phyloP scores from a whole-genome alignment of 805 yeast genomes.

The Zygosaccharomyces lentus region DNA sequence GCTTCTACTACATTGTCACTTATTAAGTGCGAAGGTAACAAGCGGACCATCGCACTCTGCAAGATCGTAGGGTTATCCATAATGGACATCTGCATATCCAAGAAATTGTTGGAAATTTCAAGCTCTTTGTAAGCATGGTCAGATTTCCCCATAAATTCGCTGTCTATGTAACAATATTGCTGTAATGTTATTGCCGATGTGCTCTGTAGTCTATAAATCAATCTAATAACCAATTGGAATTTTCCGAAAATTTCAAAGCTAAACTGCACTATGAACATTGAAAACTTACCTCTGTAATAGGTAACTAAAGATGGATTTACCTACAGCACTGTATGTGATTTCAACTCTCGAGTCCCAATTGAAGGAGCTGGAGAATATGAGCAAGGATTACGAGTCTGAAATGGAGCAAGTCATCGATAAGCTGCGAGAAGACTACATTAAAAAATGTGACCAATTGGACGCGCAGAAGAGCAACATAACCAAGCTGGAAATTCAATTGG shows the following conservation, averaged over 20 bases:
- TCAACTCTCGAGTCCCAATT: slow-evolving; percentile 16
- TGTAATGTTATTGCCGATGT: neutral
- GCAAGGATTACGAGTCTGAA: slow-evolving; percentile 23
- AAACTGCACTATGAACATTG: neutral
- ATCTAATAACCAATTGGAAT: neutral
- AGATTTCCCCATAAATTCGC: neutral
- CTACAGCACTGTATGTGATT: slow-evolving; percentile 13
- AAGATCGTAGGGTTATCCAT: slow-evolving; percentile 61
- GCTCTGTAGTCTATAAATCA: neutral
- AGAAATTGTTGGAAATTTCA: slow-evolving; percentile 20
- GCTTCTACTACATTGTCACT: slow-evolving; percentile 16
- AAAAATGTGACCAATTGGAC: slow-evolving; percentile 1
- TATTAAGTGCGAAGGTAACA: slow-evolving; percentile 11
- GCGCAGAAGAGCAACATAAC: slow-evolving; percentile 10
- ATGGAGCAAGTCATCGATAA: slow-evolving; percentile 18
- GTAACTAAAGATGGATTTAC: slow-evolving; percentile 6
- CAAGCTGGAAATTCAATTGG: slow-evolving; percentile 17
- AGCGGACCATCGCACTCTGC: slow-evolving; percentile 39
- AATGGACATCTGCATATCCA: slow-evolving; percentile 58
- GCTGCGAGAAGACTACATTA: slow-evolving; percentile 9
- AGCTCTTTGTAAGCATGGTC: neutral
- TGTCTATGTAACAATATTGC: neutral
- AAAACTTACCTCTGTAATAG: neutral
- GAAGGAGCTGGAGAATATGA: slow-evolving; percentile 18
- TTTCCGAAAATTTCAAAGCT: neutral